Evolutionary conservation across 768 basidiomycete species (phyloP), one percentile per base, ranked within the genome.

Genomic region (Auricularia sp.): DNA sequence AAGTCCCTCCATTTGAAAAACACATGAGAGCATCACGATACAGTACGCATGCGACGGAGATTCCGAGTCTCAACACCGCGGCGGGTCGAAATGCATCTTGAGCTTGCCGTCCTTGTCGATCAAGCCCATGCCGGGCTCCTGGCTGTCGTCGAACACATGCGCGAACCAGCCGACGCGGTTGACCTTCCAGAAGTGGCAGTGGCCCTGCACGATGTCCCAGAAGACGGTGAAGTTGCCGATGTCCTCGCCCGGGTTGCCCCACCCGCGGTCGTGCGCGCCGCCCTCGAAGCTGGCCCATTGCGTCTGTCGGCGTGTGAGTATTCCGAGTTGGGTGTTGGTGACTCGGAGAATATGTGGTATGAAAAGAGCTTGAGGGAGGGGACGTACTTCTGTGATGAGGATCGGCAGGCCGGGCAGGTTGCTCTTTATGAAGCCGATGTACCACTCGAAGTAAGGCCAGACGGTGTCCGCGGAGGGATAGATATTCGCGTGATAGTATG

Each of bases 41-140:
- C 29, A 2, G 29, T 3, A 29, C 29, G 2, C 29, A 29, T 29
- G 29, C 29, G 29, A 29, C 29, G 29, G 29, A 29, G 29, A 29
- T 29, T 29, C 29, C 29, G 29, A 29, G 29, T 29, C 2, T 42
- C 18, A 51, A 21, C 47, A 51, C 21, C 47, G 11, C 7, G 14
- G 47, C 47, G 47, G 47, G 47, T 51, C 21, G 21, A 51, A 51
- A 18, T 11, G 3, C 13, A 66, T 63, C 56, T 66, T 66, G 6
- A 62, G 21, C 35, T 21, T 36, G 2, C 63, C 63, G 44, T 58
- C 21, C 36, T 45, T n/a, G 18, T 54, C 66, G 29, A 64, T 2
- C 58, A 67, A 45, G 3, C 66, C 66, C 16, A 67, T 64, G 11
- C 64, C 66, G 3, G 62, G 56, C 59, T 67, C 66, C 33, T 33